Evolutionary conservation across 2,329 filamentous ascomycete species (phyloP), one percentile per base, ranked within the genome.

Genomic region (Achaetomium macrosporum): DNA sequence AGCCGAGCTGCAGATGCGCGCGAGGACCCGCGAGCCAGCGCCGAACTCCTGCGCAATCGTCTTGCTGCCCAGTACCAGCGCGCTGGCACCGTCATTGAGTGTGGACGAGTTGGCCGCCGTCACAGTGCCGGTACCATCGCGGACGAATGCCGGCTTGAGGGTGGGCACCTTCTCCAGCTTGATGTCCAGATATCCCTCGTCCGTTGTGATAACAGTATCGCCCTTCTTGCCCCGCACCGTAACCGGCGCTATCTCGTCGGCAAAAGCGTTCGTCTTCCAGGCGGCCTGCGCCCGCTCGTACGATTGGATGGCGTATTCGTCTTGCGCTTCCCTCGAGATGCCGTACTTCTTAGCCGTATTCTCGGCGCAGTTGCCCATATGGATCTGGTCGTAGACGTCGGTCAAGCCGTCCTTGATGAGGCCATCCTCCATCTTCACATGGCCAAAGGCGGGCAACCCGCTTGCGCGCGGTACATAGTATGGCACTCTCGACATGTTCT

Each of bases 301-400:
- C 4, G 87, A 93, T 68, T 83, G 79, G 56, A 96, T 90, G 13
- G 93, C 89, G 66, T 95, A 97, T 59, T 86, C 79, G 65, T 99
- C 93, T 73, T 99, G 93, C 68, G 88, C 83, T 70, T 96, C 83
- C 13, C 93, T 78, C 9, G 86, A 85, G 58, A 99, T 81, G 1
- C 79, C 74, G 70, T 89, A 81, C 63, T 91, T 92, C 77, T 95
- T 96, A 44, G 88, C 93, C 1, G 92, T 96, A 61, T 86, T 89
- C 74, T 99, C 93, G 15, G 91, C 91, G 67, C 93, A 99, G 63
- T 93, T 90, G 41, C 93, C 93, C 93, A 99, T 99, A 72, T 97
- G 93, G 65, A 96, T 87, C 67, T 96, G 82, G 69, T 95, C 90
- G 71, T 96, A 99, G 13, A 96, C 92, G 67, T 99, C 93, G 76